A percentile compares a stretch with the other conserved stretches of the same genome.
phyloP scores from a whole-genome alignment of 345 rosid genomes.

The Psidium friedrichsthalianum region DNA sequence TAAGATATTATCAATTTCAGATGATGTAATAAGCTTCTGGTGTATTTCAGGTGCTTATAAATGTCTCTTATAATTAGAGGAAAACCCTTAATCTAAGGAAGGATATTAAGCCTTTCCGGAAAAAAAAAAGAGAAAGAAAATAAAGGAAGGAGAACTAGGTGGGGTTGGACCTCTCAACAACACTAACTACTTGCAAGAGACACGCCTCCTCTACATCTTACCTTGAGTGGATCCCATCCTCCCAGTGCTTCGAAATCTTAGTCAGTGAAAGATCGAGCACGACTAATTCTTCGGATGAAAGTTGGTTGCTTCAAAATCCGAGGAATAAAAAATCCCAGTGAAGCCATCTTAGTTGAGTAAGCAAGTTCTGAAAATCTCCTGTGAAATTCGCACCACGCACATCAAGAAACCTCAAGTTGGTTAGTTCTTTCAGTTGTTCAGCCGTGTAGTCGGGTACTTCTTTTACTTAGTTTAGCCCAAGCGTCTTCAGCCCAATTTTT shows the following conservation, averaged over 20 bases:
- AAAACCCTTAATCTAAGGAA: neutral
- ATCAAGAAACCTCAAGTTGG: neutral
- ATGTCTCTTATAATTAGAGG: neutral
- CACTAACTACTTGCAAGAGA: neutral
- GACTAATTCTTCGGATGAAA: neutral
- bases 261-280: rapidly evolving
- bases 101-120: neutral
- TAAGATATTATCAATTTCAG: neutral
- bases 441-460: rapidly evolving
- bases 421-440: rapidly evolving
- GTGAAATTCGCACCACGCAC: rapidly evolving
- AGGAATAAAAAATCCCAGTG: rapidly evolving
- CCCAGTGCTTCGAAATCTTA: rapidly evolving
- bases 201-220: neutral
- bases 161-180: rapidly evolving
- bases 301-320: rapidly evolving
- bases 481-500: too few species aligned
- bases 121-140: neutral
- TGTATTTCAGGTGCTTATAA: neutral
- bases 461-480: too few species aligned
- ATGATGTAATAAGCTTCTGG: rapidly evolving
- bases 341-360: neutral
- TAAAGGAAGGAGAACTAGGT: neutral
- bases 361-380: neutral
- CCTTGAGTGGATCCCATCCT: neutral